Evolutionary conservation across 768 basidiomycete genomes (phyloP).

Genomic region (Collybiopsis confluens): DNA sequence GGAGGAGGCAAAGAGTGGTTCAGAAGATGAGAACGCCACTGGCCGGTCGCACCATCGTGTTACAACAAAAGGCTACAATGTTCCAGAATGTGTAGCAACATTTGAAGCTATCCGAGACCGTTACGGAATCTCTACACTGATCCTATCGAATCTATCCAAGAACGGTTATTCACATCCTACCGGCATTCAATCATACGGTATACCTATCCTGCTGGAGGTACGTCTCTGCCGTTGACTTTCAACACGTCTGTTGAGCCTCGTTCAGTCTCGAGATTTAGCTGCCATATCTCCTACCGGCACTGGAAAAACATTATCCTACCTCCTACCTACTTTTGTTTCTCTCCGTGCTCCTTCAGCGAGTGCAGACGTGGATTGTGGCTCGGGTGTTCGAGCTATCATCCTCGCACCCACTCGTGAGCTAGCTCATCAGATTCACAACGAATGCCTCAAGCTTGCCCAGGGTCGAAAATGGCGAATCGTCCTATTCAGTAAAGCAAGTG

Average conservation of each 20-base stretch:
- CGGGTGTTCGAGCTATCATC: conserved; percentile 73
- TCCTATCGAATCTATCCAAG: conserved; percentile 60
- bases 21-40: conserved; percentile 15
- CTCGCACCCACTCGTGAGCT: conserved; percentile 92
- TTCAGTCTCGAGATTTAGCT: conserved; percentile 76
- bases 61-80: conserved; percentile 65
- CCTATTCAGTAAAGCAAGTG: conserved; percentile 87
- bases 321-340: conserved; percentile 72
- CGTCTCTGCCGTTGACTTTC: conserved; percentile 14
- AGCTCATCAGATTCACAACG: conserved; percentile 94
- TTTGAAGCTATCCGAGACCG: conserved; percentile 58
- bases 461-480: conserved; percentile 82
- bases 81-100: conserved; percentile 53
- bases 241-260: conserved; percentile 7
- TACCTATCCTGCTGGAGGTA: conserved; percentile 79
- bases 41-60: conserved; percentile 55
- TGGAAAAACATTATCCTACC: conserved; percentile 93
- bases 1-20: conserved; percentile 12
- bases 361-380: conserved; percentile 37
- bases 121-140: conserved; percentile 52
- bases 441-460: conserved; percentile 76
- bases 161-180: conserved; percentile 68
- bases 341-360: conserved; percentile 53
- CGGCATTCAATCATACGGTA: conserved; percentile 74
- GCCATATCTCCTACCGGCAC: conserved; percentile 97